Evolutionary conservation across 306 rosid genomes (phyloP).

Genomic region (Corylus heterophylla): DNA sequence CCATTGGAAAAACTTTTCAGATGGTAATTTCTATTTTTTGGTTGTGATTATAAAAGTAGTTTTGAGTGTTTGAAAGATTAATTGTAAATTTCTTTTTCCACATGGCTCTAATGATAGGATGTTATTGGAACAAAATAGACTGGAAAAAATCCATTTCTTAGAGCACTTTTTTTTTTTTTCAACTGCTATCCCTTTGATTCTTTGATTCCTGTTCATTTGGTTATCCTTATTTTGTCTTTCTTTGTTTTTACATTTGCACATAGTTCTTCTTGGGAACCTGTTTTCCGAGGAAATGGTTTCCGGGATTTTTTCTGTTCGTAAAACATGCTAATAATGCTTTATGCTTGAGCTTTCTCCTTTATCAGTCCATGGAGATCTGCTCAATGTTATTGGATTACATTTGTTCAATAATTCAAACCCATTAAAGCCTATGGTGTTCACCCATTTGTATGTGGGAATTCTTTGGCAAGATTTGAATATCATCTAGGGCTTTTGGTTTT

Average conservation of each 20-base stretch:
- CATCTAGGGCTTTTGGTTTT: background rate
- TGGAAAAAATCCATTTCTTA: background rate
- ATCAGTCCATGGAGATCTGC: slow-evolving; percentile 50
- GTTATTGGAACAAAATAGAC: too few species aligned
- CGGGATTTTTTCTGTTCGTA: slow-evolving; percentile 81
- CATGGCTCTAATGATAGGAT: too few species aligned
- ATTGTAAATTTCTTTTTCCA: too few species aligned
- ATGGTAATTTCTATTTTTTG: too few species aligned
- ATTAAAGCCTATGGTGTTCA: background rate
- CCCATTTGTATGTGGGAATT: background rate
- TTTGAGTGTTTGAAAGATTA: too few species aligned
- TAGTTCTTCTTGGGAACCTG: slow-evolving; percentile 64
- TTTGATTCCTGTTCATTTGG: background rate
- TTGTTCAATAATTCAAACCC: background rate
- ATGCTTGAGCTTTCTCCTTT: slow-evolving; percentile 82
- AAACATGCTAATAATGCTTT: slow-evolving; percentile 47
- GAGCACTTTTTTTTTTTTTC: too few species aligned
- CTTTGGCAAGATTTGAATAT: background rate
- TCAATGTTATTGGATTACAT: slow-evolving; percentile 84
- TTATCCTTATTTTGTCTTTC: background rate
- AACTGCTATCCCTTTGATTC: background rate
- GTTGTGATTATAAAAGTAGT: too few species aligned
- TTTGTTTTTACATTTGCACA: slow-evolving; percentile 33
- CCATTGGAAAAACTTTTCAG: too few species aligned
- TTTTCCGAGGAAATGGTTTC: slow-evolving; percentile 30